Conservation (phyloP, 441 rosid species). For the Corymbia citriodora region DNA sequence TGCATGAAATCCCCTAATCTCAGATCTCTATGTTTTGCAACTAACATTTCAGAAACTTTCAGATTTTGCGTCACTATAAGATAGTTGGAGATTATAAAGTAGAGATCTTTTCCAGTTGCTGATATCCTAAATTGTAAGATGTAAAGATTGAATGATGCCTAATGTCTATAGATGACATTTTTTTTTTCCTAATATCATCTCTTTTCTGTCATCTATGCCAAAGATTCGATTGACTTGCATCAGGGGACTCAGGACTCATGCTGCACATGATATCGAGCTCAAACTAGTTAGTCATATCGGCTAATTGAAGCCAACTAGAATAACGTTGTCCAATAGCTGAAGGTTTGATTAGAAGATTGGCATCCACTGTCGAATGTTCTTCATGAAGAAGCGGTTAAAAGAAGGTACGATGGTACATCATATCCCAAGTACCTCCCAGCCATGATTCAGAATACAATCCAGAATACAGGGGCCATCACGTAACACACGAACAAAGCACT, state of each 20-base stretch:
- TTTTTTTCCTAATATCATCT: background rate
- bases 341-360: background rate
- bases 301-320: background rate
- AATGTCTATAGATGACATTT: background rate
- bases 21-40: background rate
- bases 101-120: background rate
- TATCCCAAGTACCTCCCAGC: background rate
- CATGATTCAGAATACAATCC: background rate
- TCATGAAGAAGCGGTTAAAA: background rate
- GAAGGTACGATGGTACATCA: background rate
- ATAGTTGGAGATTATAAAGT: background rate
- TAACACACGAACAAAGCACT: background rate
- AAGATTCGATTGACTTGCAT: background rate
- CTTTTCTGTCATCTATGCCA: background rate
- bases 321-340: background rate
- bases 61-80: background rate
- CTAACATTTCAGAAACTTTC: background rate
- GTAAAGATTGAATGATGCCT: background rate
- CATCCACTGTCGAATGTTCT: background rate
- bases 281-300: background rate
- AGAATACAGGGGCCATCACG: background rate
- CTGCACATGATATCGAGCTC: background rate
- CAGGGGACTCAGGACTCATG: background rate
- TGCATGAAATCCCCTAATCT: no score
- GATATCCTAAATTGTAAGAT: background rate